A percentile compares a stretch with the other conserved stretches of the same genome.
Evolutionary conservation across 768 basidiomycete genomes (phyloP).

Genomic region (Lactarius hatsudake): DNA sequence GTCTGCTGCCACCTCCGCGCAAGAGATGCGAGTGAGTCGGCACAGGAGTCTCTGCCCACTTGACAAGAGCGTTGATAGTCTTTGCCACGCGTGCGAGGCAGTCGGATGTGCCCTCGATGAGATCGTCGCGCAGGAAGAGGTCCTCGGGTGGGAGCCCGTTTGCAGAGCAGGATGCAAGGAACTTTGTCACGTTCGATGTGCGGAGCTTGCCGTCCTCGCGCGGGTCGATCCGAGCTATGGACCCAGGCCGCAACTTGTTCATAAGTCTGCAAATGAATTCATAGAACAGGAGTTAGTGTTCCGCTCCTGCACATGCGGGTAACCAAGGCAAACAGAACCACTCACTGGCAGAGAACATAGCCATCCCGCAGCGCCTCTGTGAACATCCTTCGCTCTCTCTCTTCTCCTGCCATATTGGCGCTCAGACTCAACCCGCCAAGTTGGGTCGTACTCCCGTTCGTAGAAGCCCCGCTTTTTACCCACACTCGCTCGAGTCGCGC

Average conservation of each 20-base stretch:
- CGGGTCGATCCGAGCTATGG: slow-evolving; percentile 59
- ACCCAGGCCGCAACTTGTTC: slow-evolving; percentile 68
- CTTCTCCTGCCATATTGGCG: slow-evolving; percentile 57
- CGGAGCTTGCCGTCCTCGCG: slow-evolving; percentile 65
- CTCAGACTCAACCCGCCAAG: slow-evolving; percentile 36
- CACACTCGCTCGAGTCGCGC: slow-evolving; percentile 72
- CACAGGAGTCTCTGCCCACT: slow-evolving; percentile 55
- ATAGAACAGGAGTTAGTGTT: slow-evolving; percentile 27
- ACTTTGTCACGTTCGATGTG: slow-evolving; percentile 71
- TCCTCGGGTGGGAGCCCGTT: slow-evolving; percentile 62
- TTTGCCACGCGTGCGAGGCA: slow-evolving; percentile 68
- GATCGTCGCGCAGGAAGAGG: slow-evolving; percentile 65
- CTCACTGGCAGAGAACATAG: slow-evolving; percentile 87
- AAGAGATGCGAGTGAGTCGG: slow-evolving; percentile 47
- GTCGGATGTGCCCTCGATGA: slow-evolving; percentile 58
- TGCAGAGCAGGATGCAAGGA: slow-evolving; percentile 70
- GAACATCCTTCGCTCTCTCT: slow-evolving; percentile 71
- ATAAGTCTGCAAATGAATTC: slow-evolving; percentile 52
- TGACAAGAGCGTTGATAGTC: slow-evolving; percentile 67
- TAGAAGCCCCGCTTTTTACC: slow-evolving; percentile 56
- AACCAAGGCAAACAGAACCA: slow-evolving; percentile 30
- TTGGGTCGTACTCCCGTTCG: slow-evolving; percentile 43
- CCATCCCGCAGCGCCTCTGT: slow-evolving; percentile 79
- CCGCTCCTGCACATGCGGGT: slow-evolving; percentile 3
- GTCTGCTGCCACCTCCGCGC: slow-evolving; percentile 33